A percentile compares a stretch with the other conserved stretches of the same genome.
Evolutionary conservation across 768 basidiomycete genomes (phyloP).

Genomic region (Podaxis sp.): DNA sequence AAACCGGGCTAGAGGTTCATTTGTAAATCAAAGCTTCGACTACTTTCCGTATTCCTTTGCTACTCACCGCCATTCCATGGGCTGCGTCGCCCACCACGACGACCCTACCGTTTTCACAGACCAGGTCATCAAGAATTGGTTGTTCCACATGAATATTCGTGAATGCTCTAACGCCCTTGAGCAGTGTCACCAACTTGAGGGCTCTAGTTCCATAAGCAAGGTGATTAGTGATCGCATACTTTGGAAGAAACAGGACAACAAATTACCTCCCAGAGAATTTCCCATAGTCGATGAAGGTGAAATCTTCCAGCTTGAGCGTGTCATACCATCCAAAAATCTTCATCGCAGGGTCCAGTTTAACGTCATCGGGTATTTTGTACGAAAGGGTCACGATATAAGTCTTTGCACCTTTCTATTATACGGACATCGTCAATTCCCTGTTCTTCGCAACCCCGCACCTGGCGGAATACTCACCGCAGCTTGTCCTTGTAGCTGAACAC

Average conservation of each 20-base stretch:
- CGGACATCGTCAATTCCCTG: not conserved
- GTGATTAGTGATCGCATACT: not conserved
- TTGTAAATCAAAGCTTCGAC: not conserved
- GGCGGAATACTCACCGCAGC: not conserved
- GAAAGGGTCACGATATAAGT: constrained; percentile 24
- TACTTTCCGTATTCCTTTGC: not conserved
- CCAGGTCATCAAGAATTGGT: constrained; percentile 39
- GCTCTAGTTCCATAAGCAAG: constrained; percentile 19
- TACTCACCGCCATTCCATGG: constrained; percentile 46
- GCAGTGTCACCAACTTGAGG: constrained; percentile 29
- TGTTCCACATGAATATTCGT: constrained; percentile 25
- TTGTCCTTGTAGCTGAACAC: constrained; percentile 5
- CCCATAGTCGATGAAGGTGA: constrained; percentile 25
- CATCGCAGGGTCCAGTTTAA: not conserved
- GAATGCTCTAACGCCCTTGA: constrained; percentile 18
- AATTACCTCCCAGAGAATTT: constrained; percentile 32
- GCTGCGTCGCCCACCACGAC: constrained; percentile 60
- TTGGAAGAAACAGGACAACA: not conserved
- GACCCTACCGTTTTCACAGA: constrained; percentile 42
- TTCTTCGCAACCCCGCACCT: not conserved
- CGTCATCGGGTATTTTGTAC: constrained; percentile 12
- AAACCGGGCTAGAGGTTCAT: constrained; percentile 41
- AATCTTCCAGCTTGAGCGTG: constrained; percentile 25
- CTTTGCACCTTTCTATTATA: constrained; percentile 20
- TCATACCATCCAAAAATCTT: constrained; percentile 23